phyloP scores from a whole-genome alignment of 257 asterid genomes.

The Haberlea rhodopensis region DNA sequence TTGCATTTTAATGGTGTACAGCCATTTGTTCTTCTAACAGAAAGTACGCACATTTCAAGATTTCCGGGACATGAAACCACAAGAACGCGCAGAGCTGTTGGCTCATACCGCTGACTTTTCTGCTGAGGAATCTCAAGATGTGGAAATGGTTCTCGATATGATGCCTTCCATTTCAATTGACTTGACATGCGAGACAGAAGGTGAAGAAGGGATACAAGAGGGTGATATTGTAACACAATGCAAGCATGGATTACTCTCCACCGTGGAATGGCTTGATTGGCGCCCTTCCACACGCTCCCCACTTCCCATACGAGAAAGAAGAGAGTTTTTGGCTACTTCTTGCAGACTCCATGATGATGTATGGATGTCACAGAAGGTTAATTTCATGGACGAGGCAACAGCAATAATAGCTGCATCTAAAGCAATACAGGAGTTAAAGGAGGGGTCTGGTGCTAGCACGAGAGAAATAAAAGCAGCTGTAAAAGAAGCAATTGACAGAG shows the following conservation, averaged over 20 bases:
- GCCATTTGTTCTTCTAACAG: conserved; percentile 41
- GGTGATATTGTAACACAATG: conserved; percentile 92
- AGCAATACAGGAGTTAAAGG: conserved; percentile 84
- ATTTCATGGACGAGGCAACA: conserved; percentile 87
- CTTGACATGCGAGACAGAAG: conserved; percentile 92
- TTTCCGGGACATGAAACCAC: conserved; percentile 62
- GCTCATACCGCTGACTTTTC: conserved; percentile 87
- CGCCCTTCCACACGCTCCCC: conserved; percentile 86
- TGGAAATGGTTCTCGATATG: conserved; percentile 88
- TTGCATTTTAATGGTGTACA: conserved; percentile 2
- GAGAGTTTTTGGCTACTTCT: conserved; percentile 92
- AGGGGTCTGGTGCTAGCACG: conserved; percentile 80
- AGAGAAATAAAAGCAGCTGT: conserved; percentile 71
- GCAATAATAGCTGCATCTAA: conserved; percentile 83
- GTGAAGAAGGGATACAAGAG: conserved; percentile 97
- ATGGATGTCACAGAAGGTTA: conserved; percentile 91
- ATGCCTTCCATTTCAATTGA: conserved; percentile 85
- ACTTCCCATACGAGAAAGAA: conserved; percentile 75
- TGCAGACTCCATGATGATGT: conserved; percentile 85
- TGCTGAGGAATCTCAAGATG: conserved; percentile 65
- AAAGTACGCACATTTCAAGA: conserved; percentile 91
- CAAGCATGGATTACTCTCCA: conserved; percentile 89
- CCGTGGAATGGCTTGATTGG: conserved; percentile 60
- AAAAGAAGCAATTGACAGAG: conserved; percentile 68
- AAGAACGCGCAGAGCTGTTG: conserved; percentile 78